phyloP scores from a whole-genome alignment of 1,139 yeast species.

The Blastobotrys elegans region DNA sequence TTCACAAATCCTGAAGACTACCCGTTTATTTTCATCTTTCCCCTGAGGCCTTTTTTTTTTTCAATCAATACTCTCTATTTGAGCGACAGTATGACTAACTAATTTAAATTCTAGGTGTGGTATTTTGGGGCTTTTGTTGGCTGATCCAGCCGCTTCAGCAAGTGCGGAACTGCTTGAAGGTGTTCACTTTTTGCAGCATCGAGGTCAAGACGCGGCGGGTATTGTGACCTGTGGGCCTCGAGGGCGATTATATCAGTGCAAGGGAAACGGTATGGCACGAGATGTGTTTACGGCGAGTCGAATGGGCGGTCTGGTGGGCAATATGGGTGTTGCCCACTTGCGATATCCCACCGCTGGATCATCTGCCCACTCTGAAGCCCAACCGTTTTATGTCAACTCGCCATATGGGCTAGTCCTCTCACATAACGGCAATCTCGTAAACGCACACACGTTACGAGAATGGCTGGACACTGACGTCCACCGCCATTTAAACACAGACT shows the following conservation, averaged over 20 bases:
- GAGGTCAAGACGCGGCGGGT: constrained; percentile 99
- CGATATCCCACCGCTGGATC: constrained; percentile 99
- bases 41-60: constrained; percentile 24
- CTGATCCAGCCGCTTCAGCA: constrained; percentile 67
- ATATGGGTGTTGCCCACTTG: constrained; percentile 92
- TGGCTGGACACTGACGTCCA: constrained; percentile 91
- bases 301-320: constrained; percentile 76
- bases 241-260: constrained; percentile 93
- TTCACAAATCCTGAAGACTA: constrained; percentile 37
- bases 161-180: constrained; percentile 93
- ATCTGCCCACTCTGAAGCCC: constrained; percentile 94
- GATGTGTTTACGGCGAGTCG: constrained; percentile 89
- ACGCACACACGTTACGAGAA: constrained; percentile 68
- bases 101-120: constrained; percentile 63
- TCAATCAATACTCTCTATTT: neutral
- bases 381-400: constrained; percentile 95
- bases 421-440: constrained; percentile 93
- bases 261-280: constrained; percentile 98
- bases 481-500: constrained; percentile 95
- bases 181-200: constrained; percentile 86
- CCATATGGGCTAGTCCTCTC: constrained; percentile 90
- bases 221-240: constrained; percentile 92
- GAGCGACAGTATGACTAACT: constrained; percentile 4
- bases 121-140: constrained; percentile 78
- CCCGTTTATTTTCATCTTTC: constrained; percentile 25